Percentiles rank a stretch among this genome's conserved stretches.
phyloP scores from a whole-genome alignment of 2,329 filamentous ascomycete species.

The Juglanconis oblonga region DNA sequence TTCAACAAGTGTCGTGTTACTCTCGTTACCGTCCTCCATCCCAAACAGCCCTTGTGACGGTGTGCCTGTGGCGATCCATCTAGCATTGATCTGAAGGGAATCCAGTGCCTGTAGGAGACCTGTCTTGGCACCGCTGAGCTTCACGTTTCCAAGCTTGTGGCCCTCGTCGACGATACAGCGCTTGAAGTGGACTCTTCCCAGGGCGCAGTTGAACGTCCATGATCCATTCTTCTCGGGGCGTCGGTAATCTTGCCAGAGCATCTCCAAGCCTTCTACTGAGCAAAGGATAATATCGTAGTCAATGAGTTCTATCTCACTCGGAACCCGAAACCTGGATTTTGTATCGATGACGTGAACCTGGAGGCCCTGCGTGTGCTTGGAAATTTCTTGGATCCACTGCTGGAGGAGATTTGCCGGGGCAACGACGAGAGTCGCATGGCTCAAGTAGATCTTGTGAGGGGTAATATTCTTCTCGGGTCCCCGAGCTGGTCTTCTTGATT shows the following conservation, averaged over 20 bases:
- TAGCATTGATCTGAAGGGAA: slow-evolving; percentile 61
- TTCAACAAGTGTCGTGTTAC: slow-evolving; percentile 24
- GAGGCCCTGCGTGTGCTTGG: slow-evolving; percentile 69
- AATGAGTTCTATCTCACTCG: slow-evolving; percentile 55
- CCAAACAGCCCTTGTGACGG: slow-evolving; percentile 82
- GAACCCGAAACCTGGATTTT: slow-evolving; percentile 45
- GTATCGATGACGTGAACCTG: slow-evolving; percentile 62
- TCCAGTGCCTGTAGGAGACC: slow-evolving; percentile 51
- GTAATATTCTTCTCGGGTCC: slow-evolving; percentile 29
- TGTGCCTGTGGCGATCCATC: slow-evolving; percentile 90
- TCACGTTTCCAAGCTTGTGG: slow-evolving; percentile 73
- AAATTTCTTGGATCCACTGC: slow-evolving; percentile 81
- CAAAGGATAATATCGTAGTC: slow-evolving; percentile 76
- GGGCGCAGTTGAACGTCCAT: slow-evolving; percentile 47
- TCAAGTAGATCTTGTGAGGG: slow-evolving; percentile 57
- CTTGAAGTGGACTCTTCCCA: slow-evolving; percentile 77
- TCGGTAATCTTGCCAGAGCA: slow-evolving; percentile 46
- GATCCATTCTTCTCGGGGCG: slow-evolving; percentile 28
- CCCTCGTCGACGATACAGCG: slow-evolving; percentile 91
- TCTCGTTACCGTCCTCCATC: slow-evolving; percentile 44
- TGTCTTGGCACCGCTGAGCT: slow-evolving; percentile 48
- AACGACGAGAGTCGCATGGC: slow-evolving; percentile 70
- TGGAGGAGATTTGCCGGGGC: slow-evolving; percentile 79
- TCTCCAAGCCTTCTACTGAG: slow-evolving; percentile 70
- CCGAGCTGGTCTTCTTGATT: slow-evolving; percentile 36